Evolutionary conservation across 495 filamentous ascomycete genomes (phyloP).

Genomic region (Penicillium mononematosum): DNA sequence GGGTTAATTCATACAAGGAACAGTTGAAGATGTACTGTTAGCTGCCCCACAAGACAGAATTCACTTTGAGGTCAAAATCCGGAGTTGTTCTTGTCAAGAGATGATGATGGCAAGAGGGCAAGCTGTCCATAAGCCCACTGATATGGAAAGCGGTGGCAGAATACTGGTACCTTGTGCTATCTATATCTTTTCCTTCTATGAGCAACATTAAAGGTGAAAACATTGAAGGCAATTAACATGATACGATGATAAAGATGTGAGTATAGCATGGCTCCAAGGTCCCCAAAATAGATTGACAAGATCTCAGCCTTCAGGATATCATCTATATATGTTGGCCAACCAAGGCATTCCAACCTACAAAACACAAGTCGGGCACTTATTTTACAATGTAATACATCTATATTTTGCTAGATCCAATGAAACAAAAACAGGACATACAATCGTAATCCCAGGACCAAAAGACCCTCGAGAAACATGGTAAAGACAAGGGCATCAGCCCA

Average conservation of each 20-base stretch:
- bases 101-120: slow-evolving; percentile 19
- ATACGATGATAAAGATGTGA: neutral
- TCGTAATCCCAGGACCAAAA: slow-evolving; percentile 9
- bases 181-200: neutral
- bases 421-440: slow-evolving; percentile 17
- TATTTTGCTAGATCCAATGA: slow-evolving; percentile 23
- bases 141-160: slow-evolving; percentile 28
- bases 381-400: slow-evolving; percentile 1
- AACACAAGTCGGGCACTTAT: neutral
- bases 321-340: neutral
- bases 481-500: slow-evolving; percentile 14
- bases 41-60: neutral
- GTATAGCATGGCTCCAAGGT: neutral
- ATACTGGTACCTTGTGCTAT: slow-evolving; percentile 3
- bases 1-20: neutral
- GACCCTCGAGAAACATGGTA: slow-evolving; percentile 9
- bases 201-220: too few species aligned
- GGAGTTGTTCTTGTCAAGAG: slow-evolving; percentile 1
- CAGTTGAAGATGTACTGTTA: neutral
- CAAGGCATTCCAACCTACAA: neutral
- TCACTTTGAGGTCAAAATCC: neutral
- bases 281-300: neutral
- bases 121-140: slow-evolving; percentile 28
- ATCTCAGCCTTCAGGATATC: neutral
- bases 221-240: neutral